Evolutionary conservation across 2,329 filamentous ascomycete genomes (phyloP), one percentile per base, ranked within the genome.

Genomic region (Chaetomium olivaceum): DNA sequence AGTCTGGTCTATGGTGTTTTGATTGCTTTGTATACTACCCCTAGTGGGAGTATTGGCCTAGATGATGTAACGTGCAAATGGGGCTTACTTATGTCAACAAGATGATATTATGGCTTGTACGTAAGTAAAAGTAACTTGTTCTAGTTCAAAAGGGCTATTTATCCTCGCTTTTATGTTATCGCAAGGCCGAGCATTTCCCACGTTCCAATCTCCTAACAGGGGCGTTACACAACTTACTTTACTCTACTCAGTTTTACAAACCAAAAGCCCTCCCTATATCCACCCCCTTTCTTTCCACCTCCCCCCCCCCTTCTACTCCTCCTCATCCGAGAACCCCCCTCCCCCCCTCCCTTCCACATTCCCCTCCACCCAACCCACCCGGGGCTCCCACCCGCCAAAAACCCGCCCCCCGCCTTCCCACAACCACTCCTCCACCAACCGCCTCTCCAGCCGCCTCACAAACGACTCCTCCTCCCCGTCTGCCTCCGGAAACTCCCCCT

Each of bases 361-460:
- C n/a, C n/a, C n/a, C n/a, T n/a, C n/a, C n/a, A n/a, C n/a, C n/a
- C n/a, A n/a, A n/a, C n/a, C n/a, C n/a, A n/a, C n/a, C n/a, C n/a
- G n/a, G n/a, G n/a, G n/a, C 54, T 52, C 48, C 48, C 21, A 27
- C 27, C n/a, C 50, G 21, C 36, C 62, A 61, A 61, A 33, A 19
- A 56, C 21, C 27, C 9, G 31, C 48, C 3, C 4, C 16, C 29
- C 48, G 16, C 23, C 62, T 1, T 9, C 29, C n/a, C 61, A 50
- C 23, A 62, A 19, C 52, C 39, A 62, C 29, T 3, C 48, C 56
- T 59, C 57, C 25, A 59, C 46, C 19, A 36, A 36, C 33, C 33
- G 9, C 33, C 33, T 12, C 33, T 12, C 9, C 33, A 8, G 9
- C 29, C 54, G 8, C 54, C 23, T 21, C 43, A 11, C 19, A n/a